Evolutionary conservation across 352 stramenopile genomes (phyloP).

Genomic region (Globisporangium nunn): DNA sequence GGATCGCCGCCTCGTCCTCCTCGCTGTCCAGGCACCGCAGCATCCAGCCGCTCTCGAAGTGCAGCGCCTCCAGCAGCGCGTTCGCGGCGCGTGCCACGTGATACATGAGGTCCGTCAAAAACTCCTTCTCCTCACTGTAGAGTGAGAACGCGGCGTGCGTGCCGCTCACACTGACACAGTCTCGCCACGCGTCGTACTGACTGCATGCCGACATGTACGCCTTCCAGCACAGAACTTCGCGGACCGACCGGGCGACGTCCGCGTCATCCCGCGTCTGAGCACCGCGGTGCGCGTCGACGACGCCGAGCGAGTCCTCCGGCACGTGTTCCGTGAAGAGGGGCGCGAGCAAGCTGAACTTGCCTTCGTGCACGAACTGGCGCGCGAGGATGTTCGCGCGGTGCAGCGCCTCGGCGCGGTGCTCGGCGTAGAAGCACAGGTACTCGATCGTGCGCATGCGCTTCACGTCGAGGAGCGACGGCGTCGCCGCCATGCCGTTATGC

Average conservation of each 20-base stretch:
- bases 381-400: slow-evolving; percentile 48
- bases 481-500: slow-evolving; percentile 18
- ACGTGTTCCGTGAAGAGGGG: slow-evolving; percentile 51
- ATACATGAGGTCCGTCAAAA: slow-evolving; percentile 70
- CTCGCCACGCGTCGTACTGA: slow-evolving; percentile 69
- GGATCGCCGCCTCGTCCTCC: slow-evolving; percentile 34
- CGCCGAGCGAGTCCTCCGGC: slow-evolving; percentile 59
- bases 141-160: slow-evolving; percentile 14
- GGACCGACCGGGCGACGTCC: slow-evolving; percentile 49
- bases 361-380: slow-evolving; percentile 64
- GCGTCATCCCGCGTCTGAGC: slow-evolving; percentile 28
- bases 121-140: slow-evolving; percentile 77
- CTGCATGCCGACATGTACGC: slow-evolving; percentile 55
- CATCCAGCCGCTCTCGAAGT: slow-evolving; percentile 80
- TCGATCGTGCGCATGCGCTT: slow-evolving; percentile 61
- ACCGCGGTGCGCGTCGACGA: slow-evolving; percentile 48
- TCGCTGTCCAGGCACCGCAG: slow-evolving; percentile 35
- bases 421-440: slow-evolving; percentile 66
- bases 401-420: slow-evolving; percentile 60
- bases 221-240: slow-evolving; percentile 68
- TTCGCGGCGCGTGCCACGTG: slow-evolving; percentile 46
- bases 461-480: slow-evolving; percentile 34
- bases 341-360: slow-evolving; percentile 56
- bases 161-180: slow-evolving; percentile 30
- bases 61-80: slow-evolving; percentile 56